phyloP scores from a whole-genome alignment of 176 grass and related monocot species.

The Rhynchospora pubera region DNA sequence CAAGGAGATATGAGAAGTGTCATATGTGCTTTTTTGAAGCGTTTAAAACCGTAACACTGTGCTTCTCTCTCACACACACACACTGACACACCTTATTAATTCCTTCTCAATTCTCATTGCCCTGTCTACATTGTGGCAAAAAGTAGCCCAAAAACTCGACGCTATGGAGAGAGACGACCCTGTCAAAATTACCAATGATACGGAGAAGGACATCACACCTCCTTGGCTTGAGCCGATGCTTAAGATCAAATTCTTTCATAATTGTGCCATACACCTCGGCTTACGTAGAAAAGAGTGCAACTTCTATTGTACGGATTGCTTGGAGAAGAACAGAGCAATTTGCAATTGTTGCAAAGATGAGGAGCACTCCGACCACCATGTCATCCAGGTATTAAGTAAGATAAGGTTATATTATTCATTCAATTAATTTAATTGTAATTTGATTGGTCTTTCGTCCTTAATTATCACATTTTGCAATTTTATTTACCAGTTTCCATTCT shows the following conservation, averaged over 20 bases:
- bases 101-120: too few relatives aligned
- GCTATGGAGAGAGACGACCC: too few relatives aligned
- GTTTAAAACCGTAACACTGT: neutral
- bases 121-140: too few relatives aligned
- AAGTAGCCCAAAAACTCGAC: too few relatives aligned
- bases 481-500: neutral
- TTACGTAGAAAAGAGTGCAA: slow-evolving; percentile 39
- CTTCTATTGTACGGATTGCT: slow-evolving; percentile 41
- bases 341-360: slow-evolving; percentile 34
- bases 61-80: too few relatives aligned
- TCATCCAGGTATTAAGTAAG: slow-evolving; percentile 36
- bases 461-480: neutral
- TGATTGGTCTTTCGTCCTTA: too few relatives aligned
- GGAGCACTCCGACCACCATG: slow-evolving; percentile 31
- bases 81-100: too few relatives aligned
- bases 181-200: too few relatives aligned
- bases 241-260: slow-evolving; percentile 29
- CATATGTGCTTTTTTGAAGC: neutral
- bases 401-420: neutral
- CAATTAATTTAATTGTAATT: neutral
- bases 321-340: neutral
- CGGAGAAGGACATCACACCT: neutral
- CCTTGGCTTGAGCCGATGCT: slow-evolving; percentile 37
- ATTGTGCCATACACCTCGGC: slow-evolving; percentile 19
- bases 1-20: neutral